Conservation (phyloP, 2,329 filamentous ascomycete species). For the Ploettnerulaceae sp. region DNA sequence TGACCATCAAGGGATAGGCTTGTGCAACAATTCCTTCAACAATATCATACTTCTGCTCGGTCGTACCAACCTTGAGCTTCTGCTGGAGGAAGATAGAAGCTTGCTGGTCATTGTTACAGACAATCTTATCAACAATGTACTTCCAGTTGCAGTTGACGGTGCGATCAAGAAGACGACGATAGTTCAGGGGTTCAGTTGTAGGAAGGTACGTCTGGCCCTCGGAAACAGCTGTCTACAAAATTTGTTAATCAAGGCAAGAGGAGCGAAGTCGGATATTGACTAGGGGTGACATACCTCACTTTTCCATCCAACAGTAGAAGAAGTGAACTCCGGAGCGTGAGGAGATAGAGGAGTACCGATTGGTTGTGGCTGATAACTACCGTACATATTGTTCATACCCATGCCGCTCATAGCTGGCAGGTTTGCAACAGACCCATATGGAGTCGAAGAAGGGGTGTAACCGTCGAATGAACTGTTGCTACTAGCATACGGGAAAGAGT, state of each 20-base stretch:
- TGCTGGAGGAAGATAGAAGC: constrained; percentile 98
- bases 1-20: constrained; percentile 94
- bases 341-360: constrained; percentile 65
- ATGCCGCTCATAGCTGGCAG: constrained; percentile 22
- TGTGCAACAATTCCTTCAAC: constrained; percentile 94
- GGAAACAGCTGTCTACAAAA: constrained; percentile 41
- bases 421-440: constrained; percentile 29
- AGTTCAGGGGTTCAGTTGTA: constrained; percentile 89
- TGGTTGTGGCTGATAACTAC: constrained; percentile 46
- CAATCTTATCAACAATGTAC: constrained; percentile 99
- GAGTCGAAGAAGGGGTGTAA: constrained; percentile 28
- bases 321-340: constrained; percentile 69
- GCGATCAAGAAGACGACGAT: constrained; percentile 88
- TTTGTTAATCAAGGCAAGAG: constrained; percentile 30
- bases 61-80: constrained; percentile 94
- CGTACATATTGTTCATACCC: constrained; percentile 28
- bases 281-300: constrained; percentile 29
- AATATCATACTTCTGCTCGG: constrained; percentile 95
- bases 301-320: constrained; percentile 38
- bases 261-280: constrained; percentile 12
- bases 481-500: constrained; percentile 31
- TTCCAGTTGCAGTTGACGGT: constrained; percentile 99
- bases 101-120: constrained; percentile 98
- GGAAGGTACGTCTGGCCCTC: constrained; percentile 75
- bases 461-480: constrained; percentile 35